Conservation (phyloP, 768 basidiomycete genomes). For the Filobasidium floriforme region DNA sequence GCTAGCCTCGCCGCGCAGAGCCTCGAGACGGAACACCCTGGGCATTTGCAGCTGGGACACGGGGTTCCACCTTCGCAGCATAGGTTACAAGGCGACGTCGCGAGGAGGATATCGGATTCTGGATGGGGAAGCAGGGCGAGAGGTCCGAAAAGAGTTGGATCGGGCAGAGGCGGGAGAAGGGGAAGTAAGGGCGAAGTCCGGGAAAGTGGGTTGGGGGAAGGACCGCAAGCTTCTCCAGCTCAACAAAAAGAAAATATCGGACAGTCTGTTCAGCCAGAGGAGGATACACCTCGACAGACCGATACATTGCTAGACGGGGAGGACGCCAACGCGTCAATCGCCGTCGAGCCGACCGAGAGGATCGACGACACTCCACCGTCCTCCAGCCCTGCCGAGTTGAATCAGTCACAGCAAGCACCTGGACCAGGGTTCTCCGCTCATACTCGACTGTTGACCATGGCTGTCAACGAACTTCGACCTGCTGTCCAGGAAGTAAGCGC, state of each 20-base stretch:
- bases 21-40: too few species aligned
- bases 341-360: not conserved
- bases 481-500: not conserved
- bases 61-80: not conserved
- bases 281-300: not conserved
- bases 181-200: too few species aligned
- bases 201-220: not conserved
- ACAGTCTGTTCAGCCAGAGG: not conserved
- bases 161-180: not conserved
- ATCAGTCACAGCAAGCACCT: not conserved
- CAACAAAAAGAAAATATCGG: not conserved
- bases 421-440: not conserved
- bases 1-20: too few species aligned
- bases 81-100: not conserved
- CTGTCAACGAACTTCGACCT: conserved; percentile 1
- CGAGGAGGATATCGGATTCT: not conserved
- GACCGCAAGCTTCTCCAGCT: not conserved
- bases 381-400: not conserved
- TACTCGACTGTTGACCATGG: not conserved
- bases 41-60: too few species aligned
- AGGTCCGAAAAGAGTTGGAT: not conserved
- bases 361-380: not conserved
- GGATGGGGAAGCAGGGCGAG: not conserved
- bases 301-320: not conserved
- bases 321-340: not conserved